phyloP scores from a whole-genome alignment of 345 rosid genomes.

The Cardiospermum halicacabum region DNA sequence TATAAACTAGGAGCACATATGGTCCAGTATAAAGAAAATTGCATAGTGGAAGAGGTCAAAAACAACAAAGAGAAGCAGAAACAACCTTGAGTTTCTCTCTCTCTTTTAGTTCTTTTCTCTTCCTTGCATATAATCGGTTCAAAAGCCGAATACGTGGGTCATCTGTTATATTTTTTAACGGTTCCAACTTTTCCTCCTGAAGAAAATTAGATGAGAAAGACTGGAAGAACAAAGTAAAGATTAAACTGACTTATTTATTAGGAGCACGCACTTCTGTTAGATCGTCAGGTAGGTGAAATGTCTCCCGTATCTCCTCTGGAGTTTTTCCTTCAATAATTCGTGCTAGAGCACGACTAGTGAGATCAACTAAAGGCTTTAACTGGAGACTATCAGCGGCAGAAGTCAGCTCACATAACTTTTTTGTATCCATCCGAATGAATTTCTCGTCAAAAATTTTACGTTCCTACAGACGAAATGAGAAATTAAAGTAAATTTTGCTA shows the following conservation, averaged over 20 bases:
- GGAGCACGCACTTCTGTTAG: slow-evolving; percentile 57
- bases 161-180: slow-evolving; percentile 50
- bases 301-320: slow-evolving; percentile 70
- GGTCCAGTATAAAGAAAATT: background rate
- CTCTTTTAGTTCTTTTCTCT: slow-evolving; percentile 60
- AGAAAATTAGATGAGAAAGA: slow-evolving; percentile 14
- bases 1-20: background rate
- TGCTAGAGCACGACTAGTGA: slow-evolving; percentile 73
- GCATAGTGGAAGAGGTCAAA: background rate
- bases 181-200: slow-evolving; percentile 76
- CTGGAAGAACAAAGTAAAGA: slow-evolving; percentile 13
- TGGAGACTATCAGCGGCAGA: slow-evolving; percentile 78
- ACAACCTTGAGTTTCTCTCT: slow-evolving; percentile 53
- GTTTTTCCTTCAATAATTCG: slow-evolving; percentile 71
- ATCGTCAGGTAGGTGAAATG: slow-evolving; percentile 67
- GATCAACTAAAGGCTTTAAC: slow-evolving; percentile 68
- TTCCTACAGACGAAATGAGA: slow-evolving; percentile 35
- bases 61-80: background rate
- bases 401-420: slow-evolving; percentile 65
- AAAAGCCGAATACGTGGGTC: slow-evolving; percentile 66
- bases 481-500: background rate
- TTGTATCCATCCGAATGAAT: slow-evolving; percentile 63
- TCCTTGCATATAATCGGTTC: slow-evolving; percentile 61
- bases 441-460: slow-evolving; percentile 59
- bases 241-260: slow-evolving; percentile 4